Percentiles rank a stretch among this genome's conserved stretches.
These are phyloP conservation scores for Suhomyces atakaporum DNA, from an alignment of 1,139 yeast species.

Conservation along the genomic window DNA sequence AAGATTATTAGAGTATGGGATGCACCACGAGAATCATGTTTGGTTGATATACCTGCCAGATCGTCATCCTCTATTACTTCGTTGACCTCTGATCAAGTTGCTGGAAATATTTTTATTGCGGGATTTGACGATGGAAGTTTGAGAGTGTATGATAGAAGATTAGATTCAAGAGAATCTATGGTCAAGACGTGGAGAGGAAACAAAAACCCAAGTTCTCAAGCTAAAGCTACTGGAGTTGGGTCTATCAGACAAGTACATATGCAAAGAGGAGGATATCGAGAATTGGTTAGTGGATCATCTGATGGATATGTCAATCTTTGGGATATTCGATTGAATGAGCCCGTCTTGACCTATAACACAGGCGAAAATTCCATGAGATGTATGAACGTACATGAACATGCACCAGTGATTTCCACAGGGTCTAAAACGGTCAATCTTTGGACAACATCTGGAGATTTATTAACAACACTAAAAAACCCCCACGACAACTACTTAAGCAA, in stretches of 20 bases:
- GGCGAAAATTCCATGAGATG: conserved; percentile 70
- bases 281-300: conserved; percentile 77
- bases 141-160: conserved; percentile 85
- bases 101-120: conserved; percentile 87
- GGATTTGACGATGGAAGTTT: conserved; percentile 94
- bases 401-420: conserved; percentile 89
- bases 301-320: conserved; percentile 86
- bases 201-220: conserved; percentile 17
- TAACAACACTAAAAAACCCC: conserved; percentile 64
- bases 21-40: conserved; percentile 88
- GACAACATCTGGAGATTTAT: conserved; percentile 80
- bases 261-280: conserved; percentile 97
- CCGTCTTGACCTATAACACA: conserved; percentile 62
- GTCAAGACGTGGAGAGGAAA: conserved; percentile 67
- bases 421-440: conserved; percentile 79
- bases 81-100: conserved; percentile 91
- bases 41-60: conserved; percentile 86
- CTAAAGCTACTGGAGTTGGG: conserved; percentile 40
- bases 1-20: conserved; percentile 93
- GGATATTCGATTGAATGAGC: conserved; percentile 80
- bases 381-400: conserved; percentile 90
- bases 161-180: conserved; percentile 84
- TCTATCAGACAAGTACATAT: conserved; percentile 82
- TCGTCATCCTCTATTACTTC: conserved; percentile 89
- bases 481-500: conserved; percentile 46